A percentile compares a stretch with the other conserved stretches of the same genome.
Evolutionary conservation across 352 stramenopile species (phyloP).

Genomic region (Pythium insidiosum): DNA sequence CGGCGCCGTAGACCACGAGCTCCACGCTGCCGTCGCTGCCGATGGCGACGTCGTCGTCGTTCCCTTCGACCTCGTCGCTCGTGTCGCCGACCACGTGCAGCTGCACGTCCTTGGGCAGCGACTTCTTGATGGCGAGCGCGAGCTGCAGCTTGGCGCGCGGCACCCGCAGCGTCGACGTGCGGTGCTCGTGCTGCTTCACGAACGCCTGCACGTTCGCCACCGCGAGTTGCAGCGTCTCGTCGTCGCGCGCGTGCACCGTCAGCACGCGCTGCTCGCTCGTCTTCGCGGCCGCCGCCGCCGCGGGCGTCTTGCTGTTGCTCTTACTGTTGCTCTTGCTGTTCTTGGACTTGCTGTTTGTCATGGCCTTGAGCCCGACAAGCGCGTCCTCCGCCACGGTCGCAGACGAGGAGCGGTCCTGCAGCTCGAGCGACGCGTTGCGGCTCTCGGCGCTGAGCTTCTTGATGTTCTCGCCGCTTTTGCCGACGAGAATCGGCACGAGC

Average conservation of each 20-base stretch:
- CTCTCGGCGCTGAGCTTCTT: conserved; percentile 57
- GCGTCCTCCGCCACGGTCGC: no score
- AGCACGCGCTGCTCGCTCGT: conserved; percentile 31
- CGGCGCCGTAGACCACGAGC: conserved; percentile 43
- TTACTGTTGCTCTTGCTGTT: no score
- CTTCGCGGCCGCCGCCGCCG: conserved; percentile 3
- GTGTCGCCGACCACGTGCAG: conserved; percentile 37
- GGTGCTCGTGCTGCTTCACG: conserved; percentile 38
- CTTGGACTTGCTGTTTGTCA: no score
- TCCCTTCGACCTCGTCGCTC: conserved; percentile 21
- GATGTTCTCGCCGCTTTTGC: conserved; percentile 73
- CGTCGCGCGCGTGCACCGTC: conserved; percentile 58
- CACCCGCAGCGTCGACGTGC: conserved; percentile 37
- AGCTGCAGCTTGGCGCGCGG: conserved; percentile 38
- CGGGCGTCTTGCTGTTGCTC: background rate
- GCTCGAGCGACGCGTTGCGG: conserved; percentile 44
- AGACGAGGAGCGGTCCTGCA: conserved; percentile 5
- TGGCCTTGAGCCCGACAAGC: no score
- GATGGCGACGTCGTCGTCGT: conserved; percentile 27
- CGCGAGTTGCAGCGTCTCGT: conserved; percentile 50
- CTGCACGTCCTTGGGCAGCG: conserved; percentile 30
- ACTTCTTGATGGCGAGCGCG: conserved; percentile 40
- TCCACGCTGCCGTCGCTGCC: conserved; percentile 27
- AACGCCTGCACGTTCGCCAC: conserved; percentile 47
- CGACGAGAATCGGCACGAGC: conserved; percentile 60